Base-by-base conservation (phyloP, 176 grass and related monocot species). In the Cenchrus americanus region DNA sequence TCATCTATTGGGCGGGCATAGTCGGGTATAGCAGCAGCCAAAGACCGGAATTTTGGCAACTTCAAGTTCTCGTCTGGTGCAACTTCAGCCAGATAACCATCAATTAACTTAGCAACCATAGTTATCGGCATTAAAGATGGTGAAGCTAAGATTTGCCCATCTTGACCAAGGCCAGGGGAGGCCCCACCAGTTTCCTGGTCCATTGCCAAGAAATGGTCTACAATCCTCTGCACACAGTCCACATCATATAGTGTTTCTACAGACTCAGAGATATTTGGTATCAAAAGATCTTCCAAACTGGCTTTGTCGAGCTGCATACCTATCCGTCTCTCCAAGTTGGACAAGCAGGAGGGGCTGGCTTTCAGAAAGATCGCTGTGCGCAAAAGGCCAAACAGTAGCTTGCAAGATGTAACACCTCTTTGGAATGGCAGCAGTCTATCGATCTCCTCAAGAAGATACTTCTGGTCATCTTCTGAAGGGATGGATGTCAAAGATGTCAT, bases 71-170 rank as follows among this genome's bases (percentile, higher is more conserved):
- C 70, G 76, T 97, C 94, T 41, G 94, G 76, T 83, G 95, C 92
- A 83, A 97, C 92, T 90, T 97, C 95, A 87, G 92, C 95, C 58
- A 97, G 89, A 73, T 97, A 97, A 44, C 82, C 71, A 73, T 97
- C 95, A 50, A 97, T 81, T 77, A 97, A 79, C 78, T 89, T 94
- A 60, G 95, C 81, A 57, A 93, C 95, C 84, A 65, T 86, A 46
- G 71, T 83, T 61, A 94, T 64, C 3, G 88, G 90, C 79, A 86
- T 62, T 13, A 88, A 69, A 71, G 87, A 87, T 67, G 95, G 92
- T 14, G 92, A 94, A 59, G 54, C 90, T 81, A 91, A 82, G 14
- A 97, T 61, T 61, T 89, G 86, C 8, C 80, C 78, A 81, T 92
- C 86, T 55, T 94, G 82, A 37, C 51, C 89, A 82, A 91, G 61